A percentile compares a stretch with the other conserved stretches of the same genome.
Conservation (phyloP, 2,329 filamentous ascomycete species). For the Septoria petroselini region DNA sequence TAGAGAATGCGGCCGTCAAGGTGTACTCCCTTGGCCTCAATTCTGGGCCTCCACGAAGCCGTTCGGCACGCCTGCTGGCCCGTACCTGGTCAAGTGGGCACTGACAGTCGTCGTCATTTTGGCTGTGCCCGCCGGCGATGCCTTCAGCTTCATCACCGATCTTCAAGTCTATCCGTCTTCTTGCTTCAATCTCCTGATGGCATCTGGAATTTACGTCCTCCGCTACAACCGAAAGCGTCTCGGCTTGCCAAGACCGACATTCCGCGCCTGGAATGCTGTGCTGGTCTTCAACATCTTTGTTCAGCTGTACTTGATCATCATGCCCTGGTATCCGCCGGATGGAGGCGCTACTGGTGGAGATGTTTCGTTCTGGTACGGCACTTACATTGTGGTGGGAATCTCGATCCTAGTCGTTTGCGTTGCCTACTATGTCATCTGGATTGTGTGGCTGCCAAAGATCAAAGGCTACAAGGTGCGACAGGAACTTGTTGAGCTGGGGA, state of each 20-base stretch:
- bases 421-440: slow-evolving; percentile 59
- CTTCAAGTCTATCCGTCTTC: slow-evolving; percentile 57
- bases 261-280: slow-evolving; percentile 58
- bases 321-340: slow-evolving; percentile 69
- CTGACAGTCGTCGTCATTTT: slow-evolving; percentile 60
- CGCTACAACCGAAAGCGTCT: slow-evolving; percentile 54
- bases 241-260: slow-evolving; percentile 51
- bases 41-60: slow-evolving; percentile 64
- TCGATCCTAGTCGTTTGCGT: slow-evolving; percentile 60
- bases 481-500: slow-evolving; percentile 52
- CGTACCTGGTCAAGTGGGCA: slow-evolving; percentile 50
- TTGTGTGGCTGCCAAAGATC: slow-evolving; percentile 54
- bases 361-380: slow-evolving; percentile 72
- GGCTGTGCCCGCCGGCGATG: slow-evolving; percentile 60
- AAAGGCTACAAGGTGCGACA: slow-evolving; percentile 56
- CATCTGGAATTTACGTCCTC: slow-evolving; percentile 57
- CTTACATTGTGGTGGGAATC: slow-evolving; percentile 64
- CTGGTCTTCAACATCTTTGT: slow-evolving; percentile 59
- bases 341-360: slow-evolving; percentile 59
- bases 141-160: slow-evolving; percentile 56
- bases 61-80: slow-evolving; percentile 61
- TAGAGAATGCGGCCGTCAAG: slow-evolving; percentile 60
- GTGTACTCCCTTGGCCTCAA: slow-evolving; percentile 57
- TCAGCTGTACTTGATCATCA: slow-evolving; percentile 61
- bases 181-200: slow-evolving; percentile 58